phyloP scores from a whole-genome alignment of 345 rosid genomes.

The Mallotus nudiflorus region DNA sequence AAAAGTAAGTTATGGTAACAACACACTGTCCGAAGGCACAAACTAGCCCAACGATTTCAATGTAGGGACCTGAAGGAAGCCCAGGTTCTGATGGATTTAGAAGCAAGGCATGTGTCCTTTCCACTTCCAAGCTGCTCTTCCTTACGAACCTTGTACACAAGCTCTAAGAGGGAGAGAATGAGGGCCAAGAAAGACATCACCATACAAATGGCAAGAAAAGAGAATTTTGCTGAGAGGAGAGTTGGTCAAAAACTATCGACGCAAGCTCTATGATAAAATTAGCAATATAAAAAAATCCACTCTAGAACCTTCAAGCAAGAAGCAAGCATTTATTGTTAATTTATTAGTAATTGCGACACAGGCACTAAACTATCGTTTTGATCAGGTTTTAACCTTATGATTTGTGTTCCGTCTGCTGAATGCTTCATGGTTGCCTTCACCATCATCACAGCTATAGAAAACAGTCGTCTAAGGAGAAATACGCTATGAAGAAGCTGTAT shows the following conservation, averaged over 20 bases:
- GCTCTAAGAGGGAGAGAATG: background rate
- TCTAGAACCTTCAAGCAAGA: no score
- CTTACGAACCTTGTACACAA: background rate
- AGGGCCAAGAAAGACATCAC: background rate
- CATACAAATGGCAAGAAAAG: background rate
- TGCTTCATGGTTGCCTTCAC: no score
- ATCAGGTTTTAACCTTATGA: no score
- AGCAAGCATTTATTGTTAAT: no score
- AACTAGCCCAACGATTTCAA: background rate
- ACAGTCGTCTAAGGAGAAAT: no score
- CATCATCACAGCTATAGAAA: no score
- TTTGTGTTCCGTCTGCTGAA: no score
- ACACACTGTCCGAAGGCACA: slow-evolving; percentile 5
- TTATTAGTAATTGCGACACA: no score
- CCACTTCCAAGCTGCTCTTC: slow-evolving; percentile 1
- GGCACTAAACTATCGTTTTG: no score
- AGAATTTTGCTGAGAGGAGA: no score
- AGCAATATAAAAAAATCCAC: background rate
- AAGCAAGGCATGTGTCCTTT: background rate
- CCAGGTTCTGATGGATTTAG: slow-evolving; percentile 4
- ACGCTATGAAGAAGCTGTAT: no score
- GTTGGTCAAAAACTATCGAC: background rate
- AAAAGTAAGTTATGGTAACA: background rate
- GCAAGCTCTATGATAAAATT: background rate
- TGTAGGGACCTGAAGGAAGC: background rate